Base-by-base conservation (phyloP, 2,329 filamentous ascomycete species). In the Aspergillus pseudoviridinutans region DNA sequence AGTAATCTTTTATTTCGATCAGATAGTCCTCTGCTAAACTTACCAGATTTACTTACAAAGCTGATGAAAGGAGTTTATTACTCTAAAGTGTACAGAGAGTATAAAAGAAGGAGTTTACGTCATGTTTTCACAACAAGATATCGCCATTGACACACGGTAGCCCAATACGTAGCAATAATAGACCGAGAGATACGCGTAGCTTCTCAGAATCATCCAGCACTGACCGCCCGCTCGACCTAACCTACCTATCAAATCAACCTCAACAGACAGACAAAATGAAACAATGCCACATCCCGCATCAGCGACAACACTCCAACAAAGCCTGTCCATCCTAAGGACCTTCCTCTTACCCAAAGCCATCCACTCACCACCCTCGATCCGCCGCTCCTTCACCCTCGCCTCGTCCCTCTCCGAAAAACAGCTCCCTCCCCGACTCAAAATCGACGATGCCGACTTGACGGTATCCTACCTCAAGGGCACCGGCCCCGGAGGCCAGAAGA, bases 401-500 rank as follows among this genome's bases (percentile, higher is more conserved):
- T 54, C 62, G 6, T 35, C 29, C 22, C 55, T 63, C 22, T 51
- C 61, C 44, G 72, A 74, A 20, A 89, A 88, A 70, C 83, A 83
- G 54, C 80, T 95, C 68, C 92, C 93, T 1, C 87, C 91, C 5
- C 86, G 92, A 3, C 87, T 89, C 14, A 84, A 86, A 12, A 84
- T 94, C 22, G 82, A 87, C 12, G 92, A 96, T 64, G 78, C 82
- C 20, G 92, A 97, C 53, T 86, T 97, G 64, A 86, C 88, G 56
- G 90, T 97, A 69, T 83, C 82, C 46, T 97, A 95, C 76, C 82
- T 99, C 59, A 96, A 94, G 72, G 94, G 94, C 66, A 90, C 86
- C 65, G 94, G 94, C 1, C 93, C 94, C 0, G 94, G 94, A 25
- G 94, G 94, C 0, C 94, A 99, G 72, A 97, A 97, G 74, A 97